Base-by-base conservation (phyloP, 169 alveolate genomes). In the Miamiensis avidus region DNA sequence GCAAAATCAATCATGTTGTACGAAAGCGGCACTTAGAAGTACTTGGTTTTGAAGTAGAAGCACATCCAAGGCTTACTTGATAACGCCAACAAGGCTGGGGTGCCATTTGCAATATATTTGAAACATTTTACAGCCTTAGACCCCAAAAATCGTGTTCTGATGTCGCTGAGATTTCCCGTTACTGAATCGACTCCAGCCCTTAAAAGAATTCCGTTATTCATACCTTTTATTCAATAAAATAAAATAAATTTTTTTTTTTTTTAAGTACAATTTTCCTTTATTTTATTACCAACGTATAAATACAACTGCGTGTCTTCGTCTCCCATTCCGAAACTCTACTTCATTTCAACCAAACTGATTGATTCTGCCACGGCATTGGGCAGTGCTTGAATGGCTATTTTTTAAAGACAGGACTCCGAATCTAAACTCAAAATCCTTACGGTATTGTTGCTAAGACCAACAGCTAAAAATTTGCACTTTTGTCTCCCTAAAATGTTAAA, bases 111-210 rank as follows among this genome's bases (percentile, higher is more conserved):
- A 34, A 64, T 79, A 31, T 91, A 93, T 74, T 91, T 92, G 34
- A 87, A 93, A 31, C 98, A 91, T 89, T 93, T 95, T n/a, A 98
- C 98, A 28, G 98, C 95, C 75, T 98, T 96, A n/a, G 97, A 97
- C 1, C 99, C 99, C 65, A 98, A 87, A 89, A 95, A 98, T 77
- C 99, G 95, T 16, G 99, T 95, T 85, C 99, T 96, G 77, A 98
- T 98, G 83, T 98, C 99, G 31, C 98, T 93, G n/a, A 98, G 96
- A n/a, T 97, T 93, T 25, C 99, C 99, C 6, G 98, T 94, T 1
- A 97, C 92, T 29, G 96, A 83, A 89, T 98, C 99, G 29, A 99
- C 96, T 28, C 94, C 93, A 78, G 99, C 96, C 82, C 99, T 95
- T 0, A 99, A 92, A 89, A 98, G 91, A 26, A 98, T 97, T 0